phyloP scores from a whole-genome alignment of 2,329 filamentous ascomycete genomes.

The Xylaria sp. region DNA sequence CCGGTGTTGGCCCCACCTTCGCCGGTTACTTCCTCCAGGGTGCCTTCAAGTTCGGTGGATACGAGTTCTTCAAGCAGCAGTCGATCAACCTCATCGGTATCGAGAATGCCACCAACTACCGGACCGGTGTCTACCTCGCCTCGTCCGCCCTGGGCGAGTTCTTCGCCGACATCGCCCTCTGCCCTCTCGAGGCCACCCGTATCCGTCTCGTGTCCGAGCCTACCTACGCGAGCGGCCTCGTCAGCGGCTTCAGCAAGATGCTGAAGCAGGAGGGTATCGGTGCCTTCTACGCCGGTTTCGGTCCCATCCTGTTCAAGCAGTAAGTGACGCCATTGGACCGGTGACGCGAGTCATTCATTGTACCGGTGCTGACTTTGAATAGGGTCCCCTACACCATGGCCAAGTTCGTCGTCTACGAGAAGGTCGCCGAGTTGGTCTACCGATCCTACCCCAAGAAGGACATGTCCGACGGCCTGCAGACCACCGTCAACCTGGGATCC shows the following conservation, averaged over 20 bases:
- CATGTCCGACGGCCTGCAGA: constrained; percentile 64
- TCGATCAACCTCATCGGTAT: constrained; percentile 69
- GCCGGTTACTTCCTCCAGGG: constrained; percentile 81
- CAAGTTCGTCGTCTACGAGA: constrained; percentile 82
- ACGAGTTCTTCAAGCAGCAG: constrained; percentile 83
- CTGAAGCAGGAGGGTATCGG: constrained; percentile 68
- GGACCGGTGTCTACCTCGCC: constrained; percentile 68
- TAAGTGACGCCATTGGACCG: constrained; percentile 40
- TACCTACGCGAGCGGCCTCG: constrained; percentile 68
- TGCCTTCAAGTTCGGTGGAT: constrained; percentile 80
- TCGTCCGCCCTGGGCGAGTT: constrained; percentile 56
- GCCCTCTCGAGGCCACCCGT: constrained; percentile 77
- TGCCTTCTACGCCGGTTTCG: constrained; percentile 78
- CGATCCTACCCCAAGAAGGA: constrained; percentile 62
- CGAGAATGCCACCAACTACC: constrained; percentile 66
- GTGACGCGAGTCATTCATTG: background rate
- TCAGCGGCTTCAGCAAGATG: constrained; percentile 72
- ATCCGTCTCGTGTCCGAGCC: constrained; percentile 77
- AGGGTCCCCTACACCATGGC: constrained; percentile 80
- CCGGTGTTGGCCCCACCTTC: constrained; percentile 71
- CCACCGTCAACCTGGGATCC: constrained; percentile 71
- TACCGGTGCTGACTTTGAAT: constrained; percentile 12
- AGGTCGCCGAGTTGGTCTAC: constrained; percentile 69
- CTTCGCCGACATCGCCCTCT: constrained; percentile 68
- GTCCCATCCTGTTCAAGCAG: constrained; percentile 73